Evolutionary conservation across 257 asterid species (phyloP).

Genomic region (Verbascum thapsus): DNA sequence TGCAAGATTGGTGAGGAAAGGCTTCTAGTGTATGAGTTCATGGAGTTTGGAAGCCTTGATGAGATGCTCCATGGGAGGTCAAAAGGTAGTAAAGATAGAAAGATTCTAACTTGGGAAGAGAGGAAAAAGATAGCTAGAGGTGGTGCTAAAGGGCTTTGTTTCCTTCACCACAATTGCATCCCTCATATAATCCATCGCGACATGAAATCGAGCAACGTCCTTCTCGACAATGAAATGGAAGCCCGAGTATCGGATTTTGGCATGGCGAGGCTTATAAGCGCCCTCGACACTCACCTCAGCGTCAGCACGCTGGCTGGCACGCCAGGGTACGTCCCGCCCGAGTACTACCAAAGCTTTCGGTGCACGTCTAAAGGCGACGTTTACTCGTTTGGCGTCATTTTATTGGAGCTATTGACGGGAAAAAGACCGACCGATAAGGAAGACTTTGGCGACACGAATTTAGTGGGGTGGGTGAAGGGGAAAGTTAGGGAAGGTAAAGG

Average conservation of each 20-base stretch:
- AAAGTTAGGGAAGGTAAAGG: slow-evolving; percentile 91
- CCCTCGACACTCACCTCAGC: slow-evolving; percentile 84
- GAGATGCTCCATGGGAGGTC: slow-evolving; percentile 74
- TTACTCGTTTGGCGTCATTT: slow-evolving; percentile 82
- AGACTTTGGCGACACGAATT: slow-evolving; percentile 88
- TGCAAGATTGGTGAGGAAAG: slow-evolving; percentile 94
- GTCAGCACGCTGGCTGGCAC: slow-evolving; percentile 94
- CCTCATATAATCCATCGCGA: slow-evolving; percentile 94
- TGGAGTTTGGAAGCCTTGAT: slow-evolving; percentile 82
- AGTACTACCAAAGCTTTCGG: slow-evolving; percentile 94
- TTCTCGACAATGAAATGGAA: slow-evolving; percentile 75
- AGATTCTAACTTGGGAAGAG: slow-evolving; percentile 72
- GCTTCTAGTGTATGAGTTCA: slow-evolving; percentile 80
- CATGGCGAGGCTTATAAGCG: slow-evolving; percentile 92
- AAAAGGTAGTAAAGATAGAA: slow-evolving; percentile 35
- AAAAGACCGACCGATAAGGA: slow-evolving; percentile 95
- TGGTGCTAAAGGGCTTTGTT: slow-evolving; percentile 88
- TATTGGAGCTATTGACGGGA: slow-evolving; percentile 79
- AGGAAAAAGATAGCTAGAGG: slow-evolving; percentile 87
- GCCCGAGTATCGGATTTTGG: slow-evolving; percentile 93
- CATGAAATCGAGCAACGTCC: slow-evolving; percentile 92
- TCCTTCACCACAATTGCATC: slow-evolving; percentile 96
- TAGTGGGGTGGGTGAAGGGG: slow-evolving; percentile 94
- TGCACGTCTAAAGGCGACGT: slow-evolving; percentile 95
- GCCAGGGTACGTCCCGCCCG: slow-evolving; percentile 96